Base-by-base conservation (phyloP, 2,329 filamentous ascomycete species). In the Periglandula ipomoeae region DNA sequence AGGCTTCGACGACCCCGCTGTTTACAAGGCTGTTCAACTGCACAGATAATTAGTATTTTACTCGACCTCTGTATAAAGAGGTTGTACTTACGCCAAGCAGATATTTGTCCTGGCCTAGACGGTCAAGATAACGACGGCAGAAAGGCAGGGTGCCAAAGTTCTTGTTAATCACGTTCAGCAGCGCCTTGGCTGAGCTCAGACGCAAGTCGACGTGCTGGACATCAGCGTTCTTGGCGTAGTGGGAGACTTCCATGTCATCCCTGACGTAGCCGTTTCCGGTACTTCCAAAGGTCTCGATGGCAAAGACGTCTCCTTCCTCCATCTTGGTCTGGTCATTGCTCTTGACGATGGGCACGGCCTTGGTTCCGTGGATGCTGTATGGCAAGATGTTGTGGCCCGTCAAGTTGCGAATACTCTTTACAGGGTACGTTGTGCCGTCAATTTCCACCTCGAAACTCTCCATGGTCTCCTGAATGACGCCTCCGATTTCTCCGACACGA, bases 221-320 rank as follows among this genome's bases (percentile, higher is more conserved):
- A 64, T 95, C 85, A 30, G 72, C 67, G 53, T 78, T 74, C 65
- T 85, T 82, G 41, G 88, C 89, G 60, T 96, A 97, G 68, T 95
- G 89, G 39, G 89, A 95, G 17, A 82, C 81, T 73, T 95, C 90
- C 69, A 89, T 85, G 68, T 95, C 88, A 61, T 96, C 89, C 55
- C 81, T 74, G 49, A 95, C 87, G 62, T 87, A 86, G 55, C 89
- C 90, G 64, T 88, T 90, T 55, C 90, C 91, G 20, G 90, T 96
- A 65, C 85, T 93, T 52, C 90, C 91, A 66, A 96, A 96, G 0
- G 90, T 96, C 72, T 96, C 90, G 58, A 96, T 95, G 55, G 90
- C 90, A 66, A 94, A 97, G 17, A 89, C 84, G 62, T 97, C 90
- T 38, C 89, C 89, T 69, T 96, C 91, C 70, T 96, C 90, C 91